These are phyloP conservation scores for Aspergillus pseudoterreus DNA, from an alignment of 2,329 filamentous ascomycete genomes.

Conservation along the genomic window DNA sequence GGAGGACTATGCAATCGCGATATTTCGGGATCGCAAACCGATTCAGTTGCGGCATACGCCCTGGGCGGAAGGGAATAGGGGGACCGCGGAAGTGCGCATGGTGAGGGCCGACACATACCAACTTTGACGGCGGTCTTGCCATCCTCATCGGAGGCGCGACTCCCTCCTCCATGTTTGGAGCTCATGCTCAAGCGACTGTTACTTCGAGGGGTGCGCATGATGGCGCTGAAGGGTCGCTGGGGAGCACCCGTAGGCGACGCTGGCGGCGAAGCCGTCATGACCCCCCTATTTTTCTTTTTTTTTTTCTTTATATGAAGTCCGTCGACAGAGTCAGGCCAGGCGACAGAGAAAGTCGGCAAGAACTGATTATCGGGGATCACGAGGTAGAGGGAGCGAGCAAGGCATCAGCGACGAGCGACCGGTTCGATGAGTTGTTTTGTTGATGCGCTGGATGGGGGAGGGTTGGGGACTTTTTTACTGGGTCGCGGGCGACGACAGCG, in stretches of 20 bases:
- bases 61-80: neutral
- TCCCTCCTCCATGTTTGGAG: slow-evolving; percentile 70
- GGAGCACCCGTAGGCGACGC: slow-evolving; percentile 57
- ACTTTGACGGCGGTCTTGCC: slow-evolving; percentile 91
- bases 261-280: slow-evolving; percentile 68
- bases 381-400: slow-evolving; percentile 1
- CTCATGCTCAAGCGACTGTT: slow-evolving; percentile 79
- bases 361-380: neutral
- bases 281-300: slow-evolving; percentile 2
- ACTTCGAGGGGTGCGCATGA: slow-evolving; percentile 73
- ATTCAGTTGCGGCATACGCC: neutral
- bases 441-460: neutral
- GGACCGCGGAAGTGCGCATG: neutral
- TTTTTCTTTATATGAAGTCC: slow-evolving; percentile 6
- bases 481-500: neutral
- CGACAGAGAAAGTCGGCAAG: slow-evolving; percentile 5
- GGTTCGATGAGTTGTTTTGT: neutral
- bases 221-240: slow-evolving; percentile 74
- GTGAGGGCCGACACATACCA: slow-evolving; percentile 59
- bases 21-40: too few species aligned
- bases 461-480: slow-evolving; percentile 7
- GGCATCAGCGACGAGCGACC: slow-evolving; percentile 15
- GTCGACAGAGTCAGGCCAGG: slow-evolving; percentile 6
- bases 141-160: slow-evolving; percentile 85
- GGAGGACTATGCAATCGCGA: neutral